A percentile compares a stretch with the other conserved stretches of the same genome.
Evolutionary conservation across 148 eudicot genomes (phyloP).

Genomic region (Mesembryanthemum crystallinum): DNA sequence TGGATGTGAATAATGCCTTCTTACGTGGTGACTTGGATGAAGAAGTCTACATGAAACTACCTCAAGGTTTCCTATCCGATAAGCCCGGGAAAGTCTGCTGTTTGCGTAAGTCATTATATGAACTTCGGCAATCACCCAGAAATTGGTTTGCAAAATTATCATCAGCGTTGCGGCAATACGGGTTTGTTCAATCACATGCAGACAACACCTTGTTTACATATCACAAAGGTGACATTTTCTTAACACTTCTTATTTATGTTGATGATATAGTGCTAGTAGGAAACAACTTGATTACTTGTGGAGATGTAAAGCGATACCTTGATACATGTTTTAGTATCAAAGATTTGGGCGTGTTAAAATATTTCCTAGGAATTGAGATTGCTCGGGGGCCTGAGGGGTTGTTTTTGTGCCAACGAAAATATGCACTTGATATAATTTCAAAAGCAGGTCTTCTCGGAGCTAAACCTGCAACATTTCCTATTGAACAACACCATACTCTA

Average conservation of each 20-base stretch:
- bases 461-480: not conserved
- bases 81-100: too few species aligned
- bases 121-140: not conserved
- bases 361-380: not conserved
- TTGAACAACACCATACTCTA: not conserved
- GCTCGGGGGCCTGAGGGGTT: not conserved
- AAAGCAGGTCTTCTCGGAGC: constrained; percentile 2
- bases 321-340: not conserved
- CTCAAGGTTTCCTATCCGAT: not conserved
- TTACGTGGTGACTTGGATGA: too few species aligned
- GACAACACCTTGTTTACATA: not conserved
- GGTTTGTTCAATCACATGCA: not conserved
- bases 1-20: too few species aligned
- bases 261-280: not conserved
- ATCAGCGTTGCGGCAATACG: not conserved
- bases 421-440: not conserved
- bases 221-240: not conserved
- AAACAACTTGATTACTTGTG: too few species aligned
- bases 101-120: not conserved
- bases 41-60: not conserved
- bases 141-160: not conserved
- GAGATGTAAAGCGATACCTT: not conserved
- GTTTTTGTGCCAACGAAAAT: constrained; percentile 4
- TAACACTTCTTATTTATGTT: not conserved
- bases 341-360: not conserved